Evolutionary conservation across 768 basidiomycete genomes (phyloP), one percentile per base, ranked within the genome.

Genomic region (Macrolepiota albuminosa): DNA sequence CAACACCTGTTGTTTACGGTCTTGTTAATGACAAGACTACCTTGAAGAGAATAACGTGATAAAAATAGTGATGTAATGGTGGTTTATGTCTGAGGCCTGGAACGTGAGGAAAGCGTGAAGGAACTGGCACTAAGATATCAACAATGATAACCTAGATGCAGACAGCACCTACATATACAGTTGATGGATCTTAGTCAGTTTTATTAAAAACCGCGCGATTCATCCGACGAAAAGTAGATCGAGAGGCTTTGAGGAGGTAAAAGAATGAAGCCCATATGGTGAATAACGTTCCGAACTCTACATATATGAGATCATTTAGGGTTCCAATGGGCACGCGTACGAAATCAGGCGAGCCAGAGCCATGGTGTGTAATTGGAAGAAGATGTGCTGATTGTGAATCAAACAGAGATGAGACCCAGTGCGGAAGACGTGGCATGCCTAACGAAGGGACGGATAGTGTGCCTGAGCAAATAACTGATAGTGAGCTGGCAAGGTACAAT

Each of bases 221-320:
- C 11, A 66, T 63, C 51, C 58, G 58, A 16, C 37, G 48, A 21
- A 61, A 62, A 33, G 71, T 68, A 56, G 57, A 67, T 61, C 60
- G 68, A 1, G 71, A 67, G 4, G 69, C 67, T 13, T 66, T 67
- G 18, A 73, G 56, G 2, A 82, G 60, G 64, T 76, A 77, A 4
- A 73, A 59, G 56, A 81, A 80, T 45, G 73, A 71, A 2, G 66
- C 43, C n/a, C 80, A 62, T 45, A 81, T 73, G 21, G 70, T 72
- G 11, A 76, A 37, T 2, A 70, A 68, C 0, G 79, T 81, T 10
- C 78, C 69, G 40, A 76, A 62, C 58, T 80, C 78, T n/a, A 81
- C 80, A n/a, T 70, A 65, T 0, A 64, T 64, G 1, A 81, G 64
- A 61, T 82, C 74, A 2, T 62, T 65, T 1, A 57, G 56, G 26